These are phyloP conservation scores for Solanum arcanum DNA, from an alignment of 257 asterid genomes.

Conservation along the genomic window DNA sequence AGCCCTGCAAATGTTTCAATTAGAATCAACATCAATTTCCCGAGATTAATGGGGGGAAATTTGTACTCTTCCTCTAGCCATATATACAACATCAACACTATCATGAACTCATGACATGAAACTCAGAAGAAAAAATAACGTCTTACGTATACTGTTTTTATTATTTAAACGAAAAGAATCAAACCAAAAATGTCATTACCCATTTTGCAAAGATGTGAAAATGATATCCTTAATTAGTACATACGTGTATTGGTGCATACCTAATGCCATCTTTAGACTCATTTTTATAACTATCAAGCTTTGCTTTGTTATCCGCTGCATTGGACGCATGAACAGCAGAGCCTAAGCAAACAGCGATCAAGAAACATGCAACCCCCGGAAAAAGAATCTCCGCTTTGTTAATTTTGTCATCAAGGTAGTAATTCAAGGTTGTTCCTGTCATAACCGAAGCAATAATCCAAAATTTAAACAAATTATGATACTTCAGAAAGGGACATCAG, in stretches of 20 bases:
- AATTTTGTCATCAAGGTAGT: conserved; percentile 77
- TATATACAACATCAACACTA: not conserved
- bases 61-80: not conserved
- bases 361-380: conserved; percentile 86
- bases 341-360: conserved; percentile 85
- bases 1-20: conserved; percentile 6
- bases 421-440: conserved; percentile 82
- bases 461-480: not conserved
- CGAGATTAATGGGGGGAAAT: not conserved
- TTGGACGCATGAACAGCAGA: conserved; percentile 81
- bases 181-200: not conserved
- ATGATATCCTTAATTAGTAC: not conserved
- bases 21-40: not conserved
- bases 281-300: conserved; percentile 34
- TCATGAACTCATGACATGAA: not conserved
- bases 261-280: conserved; percentile 14
- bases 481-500: not conserved
- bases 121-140: not conserved
- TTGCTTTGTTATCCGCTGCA: conserved; percentile 60
- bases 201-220: not conserved
- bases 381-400: conserved; percentile 90
- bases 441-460: not conserved
- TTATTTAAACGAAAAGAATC: not conserved
- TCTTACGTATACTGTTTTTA: not conserved
- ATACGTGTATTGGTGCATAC: conserved; percentile 12